Evolutionary conservation across 139 green algal species (phyloP).

Genomic region (Chlamydomonas sphaeroides): DNA sequence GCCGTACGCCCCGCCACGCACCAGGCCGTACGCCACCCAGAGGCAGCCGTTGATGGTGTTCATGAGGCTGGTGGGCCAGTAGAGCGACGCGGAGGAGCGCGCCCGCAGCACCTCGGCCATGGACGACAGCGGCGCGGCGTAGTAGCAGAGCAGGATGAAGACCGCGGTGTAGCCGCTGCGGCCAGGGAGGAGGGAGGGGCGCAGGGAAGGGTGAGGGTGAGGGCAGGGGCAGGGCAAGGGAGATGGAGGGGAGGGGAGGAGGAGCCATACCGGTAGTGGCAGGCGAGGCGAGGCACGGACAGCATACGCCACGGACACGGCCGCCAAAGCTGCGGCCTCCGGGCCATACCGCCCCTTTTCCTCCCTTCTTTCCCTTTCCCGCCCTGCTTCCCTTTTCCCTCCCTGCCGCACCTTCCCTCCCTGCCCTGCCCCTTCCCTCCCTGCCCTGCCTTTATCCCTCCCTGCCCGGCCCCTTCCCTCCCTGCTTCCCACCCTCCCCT

Average conservation of each 20-base stretch:
- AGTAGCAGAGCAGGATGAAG: slow-evolving; percentile 72
- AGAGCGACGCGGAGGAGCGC: slow-evolving; percentile 57
- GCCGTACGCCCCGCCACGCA: neutral
- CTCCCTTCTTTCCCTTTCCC: too few relatives aligned
- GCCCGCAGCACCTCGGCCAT: slow-evolving; percentile 63
- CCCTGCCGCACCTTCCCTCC: neutral
- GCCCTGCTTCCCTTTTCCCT: too few relatives aligned
- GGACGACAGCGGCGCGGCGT: slow-evolving; percentile 67
- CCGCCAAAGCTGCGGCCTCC: too few relatives aligned
- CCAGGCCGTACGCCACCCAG: slow-evolving; percentile 57
- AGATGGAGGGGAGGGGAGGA: neutral
- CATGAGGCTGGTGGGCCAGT: slow-evolving; percentile 67
- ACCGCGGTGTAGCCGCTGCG: slow-evolving; percentile 48
- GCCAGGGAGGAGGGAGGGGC: neutral
- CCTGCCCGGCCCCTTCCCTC: too few relatives aligned
- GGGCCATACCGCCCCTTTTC: too few relatives aligned
- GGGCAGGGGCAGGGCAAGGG: neutral
- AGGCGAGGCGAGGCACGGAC: too few relatives aligned
- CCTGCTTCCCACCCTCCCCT: neutral
- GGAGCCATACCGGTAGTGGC: too few relatives aligned
- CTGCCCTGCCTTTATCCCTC: neutral
- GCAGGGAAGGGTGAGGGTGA: neutral
- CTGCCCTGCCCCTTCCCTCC: too few relatives aligned
- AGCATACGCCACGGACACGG: too few relatives aligned
- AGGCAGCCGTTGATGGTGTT: slow-evolving; percentile 68